Evolutionary conservation across 1,284 basidiomycete species (phyloP), one percentile per base, ranked within the genome.

Genomic region (Jaminaea rosea): DNA sequence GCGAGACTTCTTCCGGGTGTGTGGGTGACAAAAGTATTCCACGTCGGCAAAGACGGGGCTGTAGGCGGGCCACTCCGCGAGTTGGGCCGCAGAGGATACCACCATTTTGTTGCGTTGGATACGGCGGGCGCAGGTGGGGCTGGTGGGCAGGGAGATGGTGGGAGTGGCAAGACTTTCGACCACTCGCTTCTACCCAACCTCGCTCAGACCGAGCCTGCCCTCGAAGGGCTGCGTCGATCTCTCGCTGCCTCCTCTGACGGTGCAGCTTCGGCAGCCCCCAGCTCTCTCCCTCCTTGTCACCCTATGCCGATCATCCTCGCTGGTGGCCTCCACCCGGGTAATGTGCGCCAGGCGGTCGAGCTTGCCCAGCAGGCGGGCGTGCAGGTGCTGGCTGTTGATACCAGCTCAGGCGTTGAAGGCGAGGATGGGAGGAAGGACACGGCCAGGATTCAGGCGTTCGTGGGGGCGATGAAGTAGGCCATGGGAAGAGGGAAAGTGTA

Each of bases 71-170:
- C 59, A 41, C 55, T 73, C 15, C 32, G 56, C 15, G 65, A 72
- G 21, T 60, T 65, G 11, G 31, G 39, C n/a, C 49, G 68, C 4
- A 58, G 61, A 0, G 62, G 63, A n/a, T 64, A 62, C 45, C 71
- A 73, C 52, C 71, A 73, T 41, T 44, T 69, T 31, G 58, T 64
- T 1, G 60, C 65, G 5, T 55, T 73, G 15, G 71, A 73, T 32
- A 63, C 71, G 2, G 67, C 65, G 0, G 55, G 47, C 39, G 32
- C 41, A 5, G n/a, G 34, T 13, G 47, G 53, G 13, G 50, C 47
- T 6, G 46, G 49, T 19, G 6, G 26, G 9, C 26, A 26, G 5
- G 49, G 45, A 2, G 63, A 65, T n/a, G 68, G 70, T 1, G 70
- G 70, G 9, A 57, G 58, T 0, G 70, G 70, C 23, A 37, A 56